phyloP scores from a whole-genome alignment of 768 basidiomycete species.

The Mycena olivaceomarginata region DNA sequence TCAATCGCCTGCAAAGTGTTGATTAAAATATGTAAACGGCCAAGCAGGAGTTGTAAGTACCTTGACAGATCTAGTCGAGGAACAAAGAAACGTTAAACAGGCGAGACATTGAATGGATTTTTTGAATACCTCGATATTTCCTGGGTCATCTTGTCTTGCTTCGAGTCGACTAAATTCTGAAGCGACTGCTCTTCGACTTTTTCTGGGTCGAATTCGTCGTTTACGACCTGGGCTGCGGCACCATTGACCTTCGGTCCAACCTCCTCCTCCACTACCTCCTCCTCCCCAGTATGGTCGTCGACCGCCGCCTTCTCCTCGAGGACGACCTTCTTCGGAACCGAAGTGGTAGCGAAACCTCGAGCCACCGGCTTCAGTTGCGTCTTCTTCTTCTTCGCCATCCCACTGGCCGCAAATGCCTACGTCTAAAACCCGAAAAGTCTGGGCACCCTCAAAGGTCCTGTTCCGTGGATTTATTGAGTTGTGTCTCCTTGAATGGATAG shows the following conservation, averaged over 20 bases:
- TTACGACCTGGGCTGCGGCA: constrained; percentile 30
- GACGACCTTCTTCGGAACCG: constrained; percentile 84
- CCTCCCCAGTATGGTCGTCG: constrained; percentile 45
- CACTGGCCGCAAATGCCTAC: constrained; percentile 9
- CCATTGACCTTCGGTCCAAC: constrained; percentile 29
- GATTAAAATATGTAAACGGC: constrained; percentile 41
- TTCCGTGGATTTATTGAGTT: constrained; percentile 21
- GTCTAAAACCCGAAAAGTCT: constrained; percentile 23
- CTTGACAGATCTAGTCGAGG: constrained; percentile 70
- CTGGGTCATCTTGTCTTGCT: constrained; percentile 92
- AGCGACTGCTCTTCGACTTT: constrained; percentile 73
- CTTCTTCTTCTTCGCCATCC: constrained; percentile 92
- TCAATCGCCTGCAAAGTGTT: constrained; percentile 79
- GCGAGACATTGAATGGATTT: neutral
- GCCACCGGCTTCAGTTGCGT: constrained; percentile 83
- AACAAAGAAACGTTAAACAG: neutral
- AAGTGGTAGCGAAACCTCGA: constrained; percentile 89
- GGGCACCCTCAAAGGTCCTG: constrained; percentile 44
- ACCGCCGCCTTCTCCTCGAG: constrained; percentile 50
- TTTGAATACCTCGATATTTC: constrained; percentile 72
- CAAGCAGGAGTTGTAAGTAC: constrained; percentile 58
- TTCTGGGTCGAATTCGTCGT: constrained; percentile 57
- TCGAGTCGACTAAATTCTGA: constrained; percentile 81
- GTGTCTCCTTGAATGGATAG: constrained; percentile 19
- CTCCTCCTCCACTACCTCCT: constrained; percentile 44